Base-by-base conservation (phyloP, 2,329 filamentous ascomycete genomes). In the Claviceps quebecensis region DNA sequence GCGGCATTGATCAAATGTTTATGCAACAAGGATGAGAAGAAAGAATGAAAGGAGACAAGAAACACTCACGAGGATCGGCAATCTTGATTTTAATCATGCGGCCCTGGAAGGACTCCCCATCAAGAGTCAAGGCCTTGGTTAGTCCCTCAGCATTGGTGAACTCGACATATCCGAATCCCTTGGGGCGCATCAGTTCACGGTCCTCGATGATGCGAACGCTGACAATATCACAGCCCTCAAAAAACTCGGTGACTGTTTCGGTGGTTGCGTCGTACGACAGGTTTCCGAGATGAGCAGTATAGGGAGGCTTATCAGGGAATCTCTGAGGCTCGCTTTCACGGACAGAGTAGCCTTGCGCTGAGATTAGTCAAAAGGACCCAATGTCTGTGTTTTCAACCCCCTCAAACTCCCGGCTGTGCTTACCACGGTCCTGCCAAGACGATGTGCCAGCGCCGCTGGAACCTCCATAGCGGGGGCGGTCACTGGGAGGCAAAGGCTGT, bases 161-260 rank as follows among this genome's bases (percentile, higher is more conserved):
- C 69, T 98, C 93, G 58, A 95, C 91, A 67, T 98, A 98, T 55
- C 91, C 93, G 63, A 98, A 98, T 47, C 93, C 93, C 75, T 98
- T 98, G 58, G 93, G 93, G 64, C 90, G 89, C 69, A 85, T 82
- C 65, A 93, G 86, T 67, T 95, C 77, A 65, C 91, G 93, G 70
- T 98, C 94, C 73, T 96, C 91, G 57, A 98, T 95, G 61, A 98
- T 89, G 62, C 93, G 87, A 58, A 98, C 88, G 65, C 82, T 96
- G 58, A 86, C 86, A 60, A 96, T 84, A 57, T 88, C 79, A 68
- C 91, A 96, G 52, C 77, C 87, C 49, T 76, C 72, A 65, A 98
- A 95, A 65, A 97, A 93, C 49, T 89, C 86, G 60, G 77, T 82
- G 56, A 98, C 84, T 61, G 90, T 85, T 59, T 83, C 85, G 57